Evolutionary conservation across 2,329 filamentous ascomycete species (phyloP).

Genomic region (Aspergillus novoparasiticus): DNA sequence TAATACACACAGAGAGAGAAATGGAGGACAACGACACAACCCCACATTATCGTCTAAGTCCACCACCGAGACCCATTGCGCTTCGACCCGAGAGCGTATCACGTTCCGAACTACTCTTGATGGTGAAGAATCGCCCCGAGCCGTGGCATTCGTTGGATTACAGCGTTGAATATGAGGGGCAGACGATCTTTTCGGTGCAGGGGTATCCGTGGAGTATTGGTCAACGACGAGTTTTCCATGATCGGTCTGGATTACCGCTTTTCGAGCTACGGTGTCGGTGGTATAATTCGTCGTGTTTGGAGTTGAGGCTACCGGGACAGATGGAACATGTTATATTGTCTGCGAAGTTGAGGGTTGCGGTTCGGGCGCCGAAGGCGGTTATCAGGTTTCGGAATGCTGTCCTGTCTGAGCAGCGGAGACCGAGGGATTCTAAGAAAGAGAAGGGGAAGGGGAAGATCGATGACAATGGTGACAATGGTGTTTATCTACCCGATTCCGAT

Average conservation of each 20-base stretch:
- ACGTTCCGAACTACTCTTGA: constrained; percentile 9
- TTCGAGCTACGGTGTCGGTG: constrained; percentile 20
- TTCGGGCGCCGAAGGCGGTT: constrained; percentile 14
- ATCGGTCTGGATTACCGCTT: constrained; percentile 19
- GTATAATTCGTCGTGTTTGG: constrained; percentile 19
- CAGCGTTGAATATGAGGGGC: constrained; percentile 11
- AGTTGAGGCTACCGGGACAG: constrained; percentile 16
- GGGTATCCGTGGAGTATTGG: constrained; percentile 19
- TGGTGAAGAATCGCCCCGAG: constrained; percentile 16
- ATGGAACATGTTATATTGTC: constrained; percentile 10
- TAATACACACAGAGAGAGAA: neutral
- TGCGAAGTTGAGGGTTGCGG: constrained; percentile 19
- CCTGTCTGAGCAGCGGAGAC: neutral
- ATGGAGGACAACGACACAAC: neutral
- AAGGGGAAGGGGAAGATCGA: neutral
- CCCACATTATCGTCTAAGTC: neutral
- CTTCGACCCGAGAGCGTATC: constrained; percentile 19
- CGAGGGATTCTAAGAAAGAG: neutral
- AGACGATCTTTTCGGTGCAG: constrained; percentile 14
- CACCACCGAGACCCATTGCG: constrained; percentile 16
- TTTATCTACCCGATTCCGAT: neutral
- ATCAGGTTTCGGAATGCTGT: constrained; percentile 17
- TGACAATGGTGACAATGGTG: neutral
- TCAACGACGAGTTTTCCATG: constrained; percentile 19
- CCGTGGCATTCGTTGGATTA: constrained; percentile 25